Evolutionary conservation across 2,329 filamentous ascomycete species (phyloP), one percentile per base, ranked within the genome.

Genomic region (Lecanicillium sp.): DNA sequence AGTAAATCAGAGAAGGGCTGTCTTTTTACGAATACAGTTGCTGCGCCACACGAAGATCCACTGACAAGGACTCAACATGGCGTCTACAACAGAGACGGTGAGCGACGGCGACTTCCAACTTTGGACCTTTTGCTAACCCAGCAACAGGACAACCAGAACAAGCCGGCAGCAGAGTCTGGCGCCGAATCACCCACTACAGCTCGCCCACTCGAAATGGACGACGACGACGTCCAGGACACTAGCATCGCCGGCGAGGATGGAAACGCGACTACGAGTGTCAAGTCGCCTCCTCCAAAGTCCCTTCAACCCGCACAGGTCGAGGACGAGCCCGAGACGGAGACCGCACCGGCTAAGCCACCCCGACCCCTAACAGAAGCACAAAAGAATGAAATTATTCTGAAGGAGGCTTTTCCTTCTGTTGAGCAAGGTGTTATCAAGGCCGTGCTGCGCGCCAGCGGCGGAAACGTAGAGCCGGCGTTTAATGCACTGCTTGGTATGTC

Each of bases 391-490:
- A 76, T 78, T 51, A 95, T 88, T 4, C 70, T 98, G 40, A 90
- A 86, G 59, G 92, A 98, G 60, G 92, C 92, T 0, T 98, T 98
- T 53, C 92, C 92, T 1, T 74, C 68, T 40, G 85, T 95, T 44
- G 92, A 98, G 38, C 58, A 65, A 7, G 60, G 78, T 32, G 83
- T 98, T 33, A 76, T 98, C 59, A 94, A 82, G 61, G 92, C 92
- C 20, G 84, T 98, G 1, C 65, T 98, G 47, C 73, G 76, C 17
- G 92, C 92, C 12, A 96, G 92, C 58, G 74, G 80, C 42, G 90
- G 89, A 43, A 79, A 83, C 53, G 80, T 96, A 34, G 92, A 98
- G 60, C 85, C 87, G 22, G 90, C 92, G 12, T 98, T 98, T 65
- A 92, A 95, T 64, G 92, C 92, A 27, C 73, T 98, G 31, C 72